Base-by-base conservation (phyloP, 305 asterid species). In the Fraxinus paxiana region DNA sequence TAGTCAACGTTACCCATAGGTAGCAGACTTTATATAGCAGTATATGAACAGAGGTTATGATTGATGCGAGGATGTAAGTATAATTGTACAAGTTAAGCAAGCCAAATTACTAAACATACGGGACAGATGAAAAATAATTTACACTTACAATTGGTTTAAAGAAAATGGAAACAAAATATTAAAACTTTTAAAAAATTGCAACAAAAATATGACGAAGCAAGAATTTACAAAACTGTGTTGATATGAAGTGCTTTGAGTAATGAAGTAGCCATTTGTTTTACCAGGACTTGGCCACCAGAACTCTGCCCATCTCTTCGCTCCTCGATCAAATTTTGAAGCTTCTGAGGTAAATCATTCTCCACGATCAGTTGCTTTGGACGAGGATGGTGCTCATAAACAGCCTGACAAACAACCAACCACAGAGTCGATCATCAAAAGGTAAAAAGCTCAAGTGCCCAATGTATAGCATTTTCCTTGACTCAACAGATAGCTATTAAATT, bases 191-290 rank as follows among this genome's bases (percentile, higher is more conserved):
- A 43, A 26, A 54, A 7, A 22, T n/a, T 54, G 28, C 81, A 77
- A 35, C 81, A 63, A 61, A 30, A 69, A 33, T 38, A 63, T 3
- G 35, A 59, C 26, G 38, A 30, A 18, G 75, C 41, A 31, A 13
- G 46, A 51, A 61, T 72, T 91, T 82, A 96, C 90, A 96, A 85
- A 83, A 94, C 99, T 0, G 99, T 96, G 88, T 91, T 94, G 86
- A 96, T 93, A 80, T 96, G 97, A 75, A 96, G 99, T 73, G 98
- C 98, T 87, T 96, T 96, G 79, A 92, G 99, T 83, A 96, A 89
- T 61, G 98, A 96, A 61, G 99, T 96, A 0, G 99, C 99, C 99
- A 96, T 92, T 89, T 96, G 99, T 79, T 96, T 96, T 41, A 96
- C 99, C 89, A 96, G 84, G 77, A 96, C 99, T 90, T 96, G 99